Percentiles rank a stretch among this genome's conserved stretches.
Evolutionary conservation across 1,284 basidiomycete species (phyloP).

Genomic region (Xerocomus nothofagi): DNA sequence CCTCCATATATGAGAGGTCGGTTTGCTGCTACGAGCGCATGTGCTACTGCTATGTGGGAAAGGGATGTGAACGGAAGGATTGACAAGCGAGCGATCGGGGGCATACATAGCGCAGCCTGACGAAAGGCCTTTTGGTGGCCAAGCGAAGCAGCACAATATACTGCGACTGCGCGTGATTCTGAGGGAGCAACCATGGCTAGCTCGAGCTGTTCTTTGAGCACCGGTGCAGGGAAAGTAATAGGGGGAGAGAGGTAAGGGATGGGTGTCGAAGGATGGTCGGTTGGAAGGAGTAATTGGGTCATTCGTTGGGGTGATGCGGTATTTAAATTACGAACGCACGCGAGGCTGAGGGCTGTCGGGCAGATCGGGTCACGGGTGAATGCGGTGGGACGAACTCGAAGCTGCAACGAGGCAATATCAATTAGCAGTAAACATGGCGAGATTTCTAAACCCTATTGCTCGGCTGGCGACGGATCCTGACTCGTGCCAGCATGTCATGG

Average conservation of each 20-base stretch:
- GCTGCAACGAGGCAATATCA: slow-evolving; percentile 31
- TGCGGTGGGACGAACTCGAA: slow-evolving; percentile 11
- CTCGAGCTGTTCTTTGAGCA: slow-evolving; percentile 15
- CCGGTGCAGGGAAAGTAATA: background rate
- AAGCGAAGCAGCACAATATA: slow-evolving; percentile 77
- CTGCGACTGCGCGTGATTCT: slow-evolving; percentile 54
- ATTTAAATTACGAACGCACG: slow-evolving; percentile 28
- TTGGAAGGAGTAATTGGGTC: slow-evolving; percentile 12
- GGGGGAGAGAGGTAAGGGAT: background rate
- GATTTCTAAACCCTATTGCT: background rate
- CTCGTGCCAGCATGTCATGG: background rate
- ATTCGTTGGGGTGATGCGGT: slow-evolving; percentile 10
- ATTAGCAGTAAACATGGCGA: no score
- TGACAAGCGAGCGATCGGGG: slow-evolving; percentile 2
- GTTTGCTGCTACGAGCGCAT: slow-evolving; percentile 63
- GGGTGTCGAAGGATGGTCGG: background rate
- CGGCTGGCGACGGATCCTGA: background rate
- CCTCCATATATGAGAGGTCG: slow-evolving; percentile 86
- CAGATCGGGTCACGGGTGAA: slow-evolving; percentile 12
- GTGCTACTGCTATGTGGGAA: slow-evolving; percentile 61
- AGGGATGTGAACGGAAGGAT: background rate
- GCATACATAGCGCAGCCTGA: slow-evolving; percentile 70
- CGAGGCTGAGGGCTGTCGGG: slow-evolving; percentile 16
- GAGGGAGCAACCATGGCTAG: slow-evolving; percentile 34
- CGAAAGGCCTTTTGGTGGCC: slow-evolving; percentile 64